phyloP scores from a whole-genome alignment of 345 rosid genomes.

The Murraya koenigii region DNA sequence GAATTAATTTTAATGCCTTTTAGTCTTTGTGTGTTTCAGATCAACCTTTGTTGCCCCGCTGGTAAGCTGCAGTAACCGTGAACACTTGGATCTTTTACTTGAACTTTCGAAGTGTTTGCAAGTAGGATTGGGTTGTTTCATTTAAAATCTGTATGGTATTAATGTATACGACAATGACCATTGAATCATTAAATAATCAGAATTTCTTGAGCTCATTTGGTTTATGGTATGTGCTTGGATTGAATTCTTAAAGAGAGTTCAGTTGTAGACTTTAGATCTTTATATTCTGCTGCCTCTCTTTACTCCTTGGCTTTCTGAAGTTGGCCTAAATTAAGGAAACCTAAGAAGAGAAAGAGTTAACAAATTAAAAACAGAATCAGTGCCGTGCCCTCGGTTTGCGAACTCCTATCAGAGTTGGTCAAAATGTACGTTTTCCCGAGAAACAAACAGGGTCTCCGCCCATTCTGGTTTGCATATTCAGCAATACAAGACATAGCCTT shows the following conservation, averaged over 20 bases:
- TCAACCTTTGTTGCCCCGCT: background rate
- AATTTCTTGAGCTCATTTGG: background rate
- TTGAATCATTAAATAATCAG: background rate
- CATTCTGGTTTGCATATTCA: conserved; percentile 21
- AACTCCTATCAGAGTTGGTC: too few species aligned
- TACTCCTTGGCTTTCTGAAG: background rate
- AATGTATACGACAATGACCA: background rate
- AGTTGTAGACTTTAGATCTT: background rate
- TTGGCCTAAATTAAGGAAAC: background rate
- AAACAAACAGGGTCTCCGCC: conserved; percentile 19
- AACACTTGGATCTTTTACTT: background rate
- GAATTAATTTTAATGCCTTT: background rate
- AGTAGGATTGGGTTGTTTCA: background rate
- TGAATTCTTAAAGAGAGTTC: background rate
- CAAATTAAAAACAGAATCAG: too few species aligned
- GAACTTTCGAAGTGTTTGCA: background rate
- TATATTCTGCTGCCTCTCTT: background rate
- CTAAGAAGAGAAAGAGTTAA: too few species aligned
- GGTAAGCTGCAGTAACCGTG: background rate
- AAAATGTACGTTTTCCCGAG: conserved; percentile 11
- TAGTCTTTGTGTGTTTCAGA: background rate
- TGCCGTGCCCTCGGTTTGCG: too few species aligned
- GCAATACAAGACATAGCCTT: background rate
- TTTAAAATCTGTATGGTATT: background rate
- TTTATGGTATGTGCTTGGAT: background rate